Base-by-base conservation (phyloP, 192 early-diverging fungal species). In the Jimgerdemannia flammicorona region DNA sequence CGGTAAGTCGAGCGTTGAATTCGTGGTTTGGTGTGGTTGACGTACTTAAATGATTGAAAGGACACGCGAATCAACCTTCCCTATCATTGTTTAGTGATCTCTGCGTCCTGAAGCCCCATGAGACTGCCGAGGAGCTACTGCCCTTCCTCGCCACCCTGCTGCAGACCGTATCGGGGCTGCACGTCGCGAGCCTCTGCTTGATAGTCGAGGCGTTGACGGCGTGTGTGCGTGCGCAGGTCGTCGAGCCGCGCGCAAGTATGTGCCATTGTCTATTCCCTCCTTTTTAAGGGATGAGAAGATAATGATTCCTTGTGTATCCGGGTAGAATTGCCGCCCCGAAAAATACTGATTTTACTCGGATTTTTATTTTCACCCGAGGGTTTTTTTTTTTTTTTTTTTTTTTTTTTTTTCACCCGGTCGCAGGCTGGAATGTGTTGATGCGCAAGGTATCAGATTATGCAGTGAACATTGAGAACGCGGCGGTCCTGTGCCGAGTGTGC, bases 391-490 rank as follows among this genome's bases (percentile, higher is more conserved):
- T 54, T 7, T 54, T 11, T 11, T 54, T 54, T 11, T 11, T 54
- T 54, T 54, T 54, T 11, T 54, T 54, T 54, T 54, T 54, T 54
- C 49, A 54, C 11, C 14, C 49, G 6, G 6, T 59, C 43, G 6
- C 72, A 86, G 85, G 84, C 0, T 89, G 88, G 88, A 84, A 72
- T 17, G 81, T 87, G 0, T 43, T 83, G 7, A 70, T 89, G 9
- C 74, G 70, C 7, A 78, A 89, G 72, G 72, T 89, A 1, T 81
- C 86, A 7, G 71, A 83, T 42, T 76, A 81, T 43, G 76, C 84
- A 1, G 75, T 79, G 72, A 65, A 76, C 18, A 70, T 72, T n/a
- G 39, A 66, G n/a, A 43, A 69, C 19, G 17, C 64, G 9, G 67
- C 71, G 6, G 69, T 87, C 54, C 68, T 87, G 6, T 63, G 74